These are phyloP conservation scores for Leccinum fibrillosum DNA, from an alignment of 768 basidiomycete species.

Conservation along the genomic window DNA sequence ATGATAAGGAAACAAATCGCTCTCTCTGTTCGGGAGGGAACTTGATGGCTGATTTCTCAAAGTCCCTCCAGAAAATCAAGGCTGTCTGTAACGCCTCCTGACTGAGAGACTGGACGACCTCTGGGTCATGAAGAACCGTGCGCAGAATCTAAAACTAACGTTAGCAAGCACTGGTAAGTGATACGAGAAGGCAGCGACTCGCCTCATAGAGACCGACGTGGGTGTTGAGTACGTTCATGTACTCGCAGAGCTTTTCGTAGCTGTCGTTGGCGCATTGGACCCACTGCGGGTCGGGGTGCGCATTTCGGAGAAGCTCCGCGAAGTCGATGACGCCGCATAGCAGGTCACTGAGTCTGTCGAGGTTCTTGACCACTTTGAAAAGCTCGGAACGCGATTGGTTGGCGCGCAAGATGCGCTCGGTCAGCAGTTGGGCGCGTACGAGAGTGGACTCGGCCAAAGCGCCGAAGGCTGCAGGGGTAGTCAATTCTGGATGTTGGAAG, in stretches of 20 bases:
- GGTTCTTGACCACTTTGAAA: slow-evolving; percentile 86
- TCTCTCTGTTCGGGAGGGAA: slow-evolving; percentile 73
- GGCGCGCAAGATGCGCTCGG: slow-evolving; percentile 77
- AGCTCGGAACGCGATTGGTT: slow-evolving; percentile 72
- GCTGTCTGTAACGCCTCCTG: slow-evolving; percentile 85
- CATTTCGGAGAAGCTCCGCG: slow-evolving; percentile 89
- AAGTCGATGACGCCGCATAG: slow-evolving; percentile 96
- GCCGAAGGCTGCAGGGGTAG: slow-evolving; percentile 63
- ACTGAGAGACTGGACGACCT: slow-evolving; percentile 61
- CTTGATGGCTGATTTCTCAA: slow-evolving; percentile 95
- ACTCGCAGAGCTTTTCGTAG: slow-evolving; percentile 91
- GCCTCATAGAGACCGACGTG: slow-evolving; percentile 88
- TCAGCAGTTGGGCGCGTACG: slow-evolving; percentile 74
- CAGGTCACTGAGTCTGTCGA: slow-evolving; percentile 94
- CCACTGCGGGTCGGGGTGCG: slow-evolving; percentile 87
- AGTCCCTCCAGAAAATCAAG: slow-evolving; percentile 92
- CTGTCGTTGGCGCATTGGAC: slow-evolving; percentile 78
- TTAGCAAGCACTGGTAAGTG: slow-evolving; percentile 17
- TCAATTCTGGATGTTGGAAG: slow-evolving; percentile 77
- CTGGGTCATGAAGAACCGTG: slow-evolving; percentile 63
- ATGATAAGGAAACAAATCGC: slow-evolving; percentile 85
- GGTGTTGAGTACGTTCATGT: slow-evolving; percentile 97
- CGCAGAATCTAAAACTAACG: slow-evolving; percentile 56
- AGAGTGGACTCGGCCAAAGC: slow-evolving; percentile 78
- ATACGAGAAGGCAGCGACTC: slow-evolving; percentile 31